phyloP scores from a whole-genome alignment of 2,329 filamentous ascomycete species.

The Diaporthe nobilis region DNA sequence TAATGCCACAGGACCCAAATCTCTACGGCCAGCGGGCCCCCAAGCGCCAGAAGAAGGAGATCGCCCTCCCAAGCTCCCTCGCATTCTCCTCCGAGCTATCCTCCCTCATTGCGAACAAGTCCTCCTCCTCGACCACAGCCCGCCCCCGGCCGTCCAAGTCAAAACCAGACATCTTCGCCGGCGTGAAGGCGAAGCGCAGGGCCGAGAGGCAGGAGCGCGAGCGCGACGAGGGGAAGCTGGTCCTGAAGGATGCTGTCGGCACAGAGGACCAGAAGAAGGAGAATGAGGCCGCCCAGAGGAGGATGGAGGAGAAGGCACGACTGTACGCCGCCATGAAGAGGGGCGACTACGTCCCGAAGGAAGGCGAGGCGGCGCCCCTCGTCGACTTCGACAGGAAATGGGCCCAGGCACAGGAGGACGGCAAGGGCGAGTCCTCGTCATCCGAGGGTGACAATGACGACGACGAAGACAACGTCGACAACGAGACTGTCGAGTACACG shows the following conservation, averaged over 20 bases:
- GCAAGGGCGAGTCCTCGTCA: slow-evolving; percentile 50
- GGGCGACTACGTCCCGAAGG: slow-evolving; percentile 82
- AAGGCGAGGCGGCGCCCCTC: slow-evolving; percentile 76
- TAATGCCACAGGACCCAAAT: slow-evolving; percentile 75
- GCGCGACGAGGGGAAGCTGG: slow-evolving; percentile 63
- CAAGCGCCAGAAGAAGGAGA: slow-evolving; percentile 78
- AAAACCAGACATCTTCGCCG: slow-evolving; percentile 79
- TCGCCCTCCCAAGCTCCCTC: slow-evolving; percentile 79
- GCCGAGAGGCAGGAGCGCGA: slow-evolving; percentile 73
- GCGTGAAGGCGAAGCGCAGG: slow-evolving; percentile 59
- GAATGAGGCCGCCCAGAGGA: slow-evolving; percentile 79
- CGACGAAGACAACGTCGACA: slow-evolving; percentile 56
- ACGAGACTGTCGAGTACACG: slow-evolving; percentile 84
- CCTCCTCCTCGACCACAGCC: slow-evolving; percentile 56
- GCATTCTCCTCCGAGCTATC: slow-evolving; percentile 92
- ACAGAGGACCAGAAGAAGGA: slow-evolving; percentile 76
- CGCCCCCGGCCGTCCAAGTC: slow-evolving; percentile 68
- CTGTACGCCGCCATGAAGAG: slow-evolving; percentile 92
- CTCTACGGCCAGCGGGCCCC: slow-evolving; percentile 83
- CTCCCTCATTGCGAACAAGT: slow-evolving; percentile 74
- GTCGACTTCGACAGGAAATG: slow-evolving; percentile 98
- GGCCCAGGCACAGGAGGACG: slow-evolving; percentile 76
- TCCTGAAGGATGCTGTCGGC: slow-evolving; percentile 66
- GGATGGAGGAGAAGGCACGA: slow-evolving; percentile 91
- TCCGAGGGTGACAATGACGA: slow-evolving; percentile 69